Evolutionary conservation across 1,284 basidiomycete species (phyloP).

Genomic region (Tilletia horrida): DNA sequence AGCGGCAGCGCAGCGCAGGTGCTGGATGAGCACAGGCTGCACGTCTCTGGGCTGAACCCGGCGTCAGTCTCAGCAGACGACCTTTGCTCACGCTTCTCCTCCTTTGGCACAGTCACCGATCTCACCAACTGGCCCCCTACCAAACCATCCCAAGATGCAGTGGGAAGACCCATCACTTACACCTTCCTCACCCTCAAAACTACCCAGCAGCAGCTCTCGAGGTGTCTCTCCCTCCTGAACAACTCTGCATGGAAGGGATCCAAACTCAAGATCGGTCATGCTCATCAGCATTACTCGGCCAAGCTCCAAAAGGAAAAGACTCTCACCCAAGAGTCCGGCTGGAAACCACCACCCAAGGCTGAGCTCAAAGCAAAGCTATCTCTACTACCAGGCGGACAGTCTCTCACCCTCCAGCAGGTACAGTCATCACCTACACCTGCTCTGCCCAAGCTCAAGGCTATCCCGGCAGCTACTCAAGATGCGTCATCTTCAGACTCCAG

Average conservation of each 20-base stretch:
- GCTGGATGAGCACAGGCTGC: conserved; percentile 25
- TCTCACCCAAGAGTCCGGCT: background rate
- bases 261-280: conserved; percentile 45
- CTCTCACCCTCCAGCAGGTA: background rate
- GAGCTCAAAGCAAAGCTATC: background rate
- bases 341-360: background rate
- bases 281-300: conserved; percentile 35
- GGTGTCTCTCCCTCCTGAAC: conserved; percentile 39
- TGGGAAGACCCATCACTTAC: conserved; percentile 28
- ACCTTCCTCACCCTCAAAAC: conserved; percentile 41
- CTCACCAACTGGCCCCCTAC: conserved; percentile 35
- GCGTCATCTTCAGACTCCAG: background rate
- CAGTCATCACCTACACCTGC: background rate
- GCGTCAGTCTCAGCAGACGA: conserved; percentile 36
- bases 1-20: too few relatives aligned
- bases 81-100: conserved; percentile 36
- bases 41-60: conserved; percentile 45
- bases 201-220: conserved; percentile 32
- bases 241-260: conserved; percentile 50
- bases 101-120: conserved; percentile 38
- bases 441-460: background rate
- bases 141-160: background rate
- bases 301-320: conserved; percentile 9
- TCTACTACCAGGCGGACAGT: background rate
- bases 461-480: background rate